Evolutionary conservation across 352 stramenopile species (phyloP), one percentile per base, ranked within the genome.

Genomic region (Globisporangium echinulatum): DNA sequence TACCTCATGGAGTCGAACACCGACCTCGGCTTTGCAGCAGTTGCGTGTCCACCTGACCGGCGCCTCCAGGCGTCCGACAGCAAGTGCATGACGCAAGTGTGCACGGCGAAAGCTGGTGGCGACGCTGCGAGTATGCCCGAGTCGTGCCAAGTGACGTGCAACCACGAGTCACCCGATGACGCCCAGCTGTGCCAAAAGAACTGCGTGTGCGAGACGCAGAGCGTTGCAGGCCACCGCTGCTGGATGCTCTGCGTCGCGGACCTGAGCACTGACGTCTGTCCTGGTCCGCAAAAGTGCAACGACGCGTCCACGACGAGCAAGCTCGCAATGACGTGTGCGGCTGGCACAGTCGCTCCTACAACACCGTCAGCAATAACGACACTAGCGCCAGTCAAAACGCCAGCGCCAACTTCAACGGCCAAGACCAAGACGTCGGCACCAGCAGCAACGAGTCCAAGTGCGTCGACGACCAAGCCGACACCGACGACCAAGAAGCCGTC

Each of bases 201-300:
- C 52, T 85, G 75, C 47, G 69, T 82, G 47, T 85, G 73, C 39
- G 44, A 70, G 49, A 59, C 62, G 14, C 61, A 67, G 36, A 67
- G 58, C 1, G 74, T 49, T 9, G 62, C 53, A 0, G 75, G 62
- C 10, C 77, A 73, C 15, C 70, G 57, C 1, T 85, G 75, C 63
- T 85, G 75, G 75, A 85, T 85, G 75, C 56, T 85, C 47, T 85
- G 75, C 51, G 75, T 85, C 15, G 71, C 77, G 33, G 77, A 85
- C 39, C 51, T 85, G 13, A 63, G 63, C 11, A 54, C 65, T 7
- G 68, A 77, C 33, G 68, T 76, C 10, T 84, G 75, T 65, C 62
- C 70, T 0, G 72, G 75, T 38, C 64, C 72, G 54, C 75, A 84
- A 59, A 58, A 72, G 53, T 84, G 75, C 61, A 84, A 84, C 55